Conservation (phyloP, 768 basidiomycete genomes). For the Leccinellum rugosiceps region DNA sequence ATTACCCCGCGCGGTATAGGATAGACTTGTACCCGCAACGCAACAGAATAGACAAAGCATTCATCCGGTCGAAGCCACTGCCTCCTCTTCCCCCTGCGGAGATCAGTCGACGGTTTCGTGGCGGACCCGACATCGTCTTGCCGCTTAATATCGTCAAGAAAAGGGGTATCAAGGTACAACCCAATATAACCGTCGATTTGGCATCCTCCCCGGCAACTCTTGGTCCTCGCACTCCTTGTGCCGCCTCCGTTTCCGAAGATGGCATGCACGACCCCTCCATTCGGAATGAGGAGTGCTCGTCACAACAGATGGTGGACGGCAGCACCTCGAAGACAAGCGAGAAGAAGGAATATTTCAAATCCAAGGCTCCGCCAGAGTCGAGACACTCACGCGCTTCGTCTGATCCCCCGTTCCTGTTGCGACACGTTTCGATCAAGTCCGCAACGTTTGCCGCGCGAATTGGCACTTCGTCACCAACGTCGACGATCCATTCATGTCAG, state of each 20-base stretch:
- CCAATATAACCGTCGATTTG: neutral
- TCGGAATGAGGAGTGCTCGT: neutral
- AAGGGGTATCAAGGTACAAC: neutral
- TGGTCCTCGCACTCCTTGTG: conserved; percentile 1
- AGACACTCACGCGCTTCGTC: neutral
- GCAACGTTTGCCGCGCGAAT: conserved; percentile 8
- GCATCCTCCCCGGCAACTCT: conserved; percentile 1
- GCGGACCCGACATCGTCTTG: conserved; percentile 10
- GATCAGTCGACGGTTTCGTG: conserved; percentile 12
- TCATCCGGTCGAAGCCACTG: conserved; percentile 1
- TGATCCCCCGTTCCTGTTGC: neutral
- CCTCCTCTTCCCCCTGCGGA: neutral
- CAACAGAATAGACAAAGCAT: conserved; percentile 7
- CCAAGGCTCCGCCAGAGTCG: conserved; percentile 11
- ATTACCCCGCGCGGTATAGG: conserved; percentile 18
- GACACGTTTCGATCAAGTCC: conserved; percentile 9
- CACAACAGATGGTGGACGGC: neutral
- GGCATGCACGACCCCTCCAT: neutral
- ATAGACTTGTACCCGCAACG: conserved; percentile 18
- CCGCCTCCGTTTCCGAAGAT: neutral
- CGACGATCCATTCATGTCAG: neutral
- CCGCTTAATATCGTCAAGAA: neutral
- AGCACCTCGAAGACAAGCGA: neutral
- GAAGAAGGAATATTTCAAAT: conserved; percentile 2
- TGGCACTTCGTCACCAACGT: conserved; percentile 3